These are phyloP conservation scores for Mycena galericulata DNA, from an alignment of 768 basidiomycete genomes.

Conservation along the genomic window DNA sequence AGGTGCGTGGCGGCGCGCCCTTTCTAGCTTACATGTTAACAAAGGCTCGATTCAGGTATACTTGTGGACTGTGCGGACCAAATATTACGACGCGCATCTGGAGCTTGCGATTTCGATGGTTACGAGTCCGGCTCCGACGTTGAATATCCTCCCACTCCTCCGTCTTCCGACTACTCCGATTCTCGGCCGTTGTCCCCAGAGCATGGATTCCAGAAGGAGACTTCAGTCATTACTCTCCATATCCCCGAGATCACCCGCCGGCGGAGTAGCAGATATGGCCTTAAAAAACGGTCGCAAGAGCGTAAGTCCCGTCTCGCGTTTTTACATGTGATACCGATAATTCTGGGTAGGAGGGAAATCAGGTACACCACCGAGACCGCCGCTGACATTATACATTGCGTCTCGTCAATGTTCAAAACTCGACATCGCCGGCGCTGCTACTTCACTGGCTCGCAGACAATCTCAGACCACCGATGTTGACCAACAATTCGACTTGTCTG, in stretches of 20 bases:
- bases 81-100: slow-evolving; percentile 54
- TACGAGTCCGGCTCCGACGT: slow-evolving; percentile 62
- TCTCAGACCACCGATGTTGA: slow-evolving; percentile 31
- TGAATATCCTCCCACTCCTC: slow-evolving; percentile 83
- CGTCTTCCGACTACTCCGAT: slow-evolving; percentile 76
- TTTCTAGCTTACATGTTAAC: slow-evolving; percentile 7
- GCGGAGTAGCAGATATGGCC: slow-evolving; percentile 25
- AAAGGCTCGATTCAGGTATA: slow-evolving; percentile 47
- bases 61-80: slow-evolving; percentile 54
- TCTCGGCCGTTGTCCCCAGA: slow-evolving; percentile 73
- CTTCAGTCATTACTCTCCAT: slow-evolving; percentile 41
- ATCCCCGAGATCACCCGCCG: slow-evolving; percentile 19
- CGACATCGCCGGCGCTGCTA: slow-evolving; percentile 69
- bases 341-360: slow-evolving; percentile 12
- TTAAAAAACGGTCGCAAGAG: slow-evolving; percentile 26
- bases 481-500: slow-evolving; percentile 50
- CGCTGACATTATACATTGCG: slow-evolving; percentile 64
- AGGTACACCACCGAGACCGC: slow-evolving; percentile 26
- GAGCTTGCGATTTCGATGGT: slow-evolving; percentile 29
- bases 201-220: slow-evolving; percentile 28
- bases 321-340: not conserved
- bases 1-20: slow-evolving; percentile 57
- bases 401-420: slow-evolving; percentile 74
- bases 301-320: slow-evolving; percentile 2
- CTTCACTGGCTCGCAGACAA: slow-evolving; percentile 54